Evolutionary conservation across 306 rosid genomes (phyloP).

Genomic region (cucumber (Cucumis sativus)): Cucumber_9930_V3 NC_026661.2:11820001-11820500

Average conservation of each 20-base stretch:
- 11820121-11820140: not conserved
- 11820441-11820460: not conserved
- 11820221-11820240: slow-evolving; percentile 83
- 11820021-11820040: slow-evolving; percentile 7
- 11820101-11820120: slow-evolving; percentile 10
- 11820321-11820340: slow-evolving; percentile 83
- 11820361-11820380: slow-evolving; percentile 71
- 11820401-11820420: slow-evolving; percentile 1
- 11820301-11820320: slow-evolving; percentile 66
- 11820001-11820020: not conserved
- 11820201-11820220: slow-evolving; percentile 91
- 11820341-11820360: slow-evolving; percentile 58
- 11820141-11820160: not conserved
- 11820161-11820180: not conserved
- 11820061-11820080: slow-evolving; percentile 84
- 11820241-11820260: slow-evolving; percentile 77
- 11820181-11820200: slow-evolving; percentile 71
- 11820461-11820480: not conserved
- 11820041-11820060: slow-evolving; percentile 95
- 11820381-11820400: slow-evolving; percentile 44
- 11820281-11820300: slow-evolving; percentile 91
- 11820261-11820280: slow-evolving; percentile 96
- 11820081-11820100: slow-evolving; percentile 62
- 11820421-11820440: not conserved
- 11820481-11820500: not conserved